Conservation (phyloP, 1,139 yeast species). For the Barnettozyma hawaiiensis region DNA sequence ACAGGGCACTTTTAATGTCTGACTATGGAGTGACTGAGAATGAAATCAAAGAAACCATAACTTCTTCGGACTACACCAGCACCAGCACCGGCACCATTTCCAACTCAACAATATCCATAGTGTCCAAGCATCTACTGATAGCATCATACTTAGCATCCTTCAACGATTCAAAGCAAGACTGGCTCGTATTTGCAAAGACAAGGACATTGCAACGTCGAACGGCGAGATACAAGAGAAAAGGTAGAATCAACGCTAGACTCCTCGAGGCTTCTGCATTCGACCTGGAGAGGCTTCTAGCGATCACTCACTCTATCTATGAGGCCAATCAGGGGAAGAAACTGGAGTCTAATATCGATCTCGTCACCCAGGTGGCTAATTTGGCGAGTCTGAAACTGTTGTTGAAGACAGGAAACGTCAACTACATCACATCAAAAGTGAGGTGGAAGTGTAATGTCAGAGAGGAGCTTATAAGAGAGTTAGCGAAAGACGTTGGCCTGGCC, state of each 20-base stretch:
- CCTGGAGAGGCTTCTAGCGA: constrained; percentile 62
- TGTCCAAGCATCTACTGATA: constrained; percentile 55
- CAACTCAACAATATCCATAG: constrained; percentile 44
- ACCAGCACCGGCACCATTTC: not conserved
- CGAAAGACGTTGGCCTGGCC: constrained; percentile 50
- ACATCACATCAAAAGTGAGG: constrained; percentile 53
- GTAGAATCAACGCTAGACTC: constrained; percentile 46
- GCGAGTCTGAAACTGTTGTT: constrained; percentile 48
- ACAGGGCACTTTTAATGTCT: constrained; percentile 34
- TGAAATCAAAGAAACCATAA: not conserved
- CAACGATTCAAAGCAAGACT: constrained; percentile 54
- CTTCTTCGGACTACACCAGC: too few species aligned
- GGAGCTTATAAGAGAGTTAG: constrained; percentile 44
- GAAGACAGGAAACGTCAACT: constrained; percentile 39
- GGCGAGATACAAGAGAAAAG: constrained; percentile 33
- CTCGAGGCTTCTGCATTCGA: constrained; percentile 61
- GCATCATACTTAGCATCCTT: constrained; percentile 71
- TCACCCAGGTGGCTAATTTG: constrained; percentile 56
- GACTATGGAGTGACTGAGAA: constrained; percentile 19
- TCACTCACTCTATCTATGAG: constrained; percentile 51
- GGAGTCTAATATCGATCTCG: constrained; percentile 43
- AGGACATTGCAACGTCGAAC: constrained; percentile 43
- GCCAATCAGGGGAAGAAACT: constrained; percentile 22
- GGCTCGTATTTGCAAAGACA: constrained; percentile 53
- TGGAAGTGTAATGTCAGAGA: constrained; percentile 62